Conservation (phyloP, 805 yeast genomes). For the Saccharomycopsis guyanensis region DNA sequence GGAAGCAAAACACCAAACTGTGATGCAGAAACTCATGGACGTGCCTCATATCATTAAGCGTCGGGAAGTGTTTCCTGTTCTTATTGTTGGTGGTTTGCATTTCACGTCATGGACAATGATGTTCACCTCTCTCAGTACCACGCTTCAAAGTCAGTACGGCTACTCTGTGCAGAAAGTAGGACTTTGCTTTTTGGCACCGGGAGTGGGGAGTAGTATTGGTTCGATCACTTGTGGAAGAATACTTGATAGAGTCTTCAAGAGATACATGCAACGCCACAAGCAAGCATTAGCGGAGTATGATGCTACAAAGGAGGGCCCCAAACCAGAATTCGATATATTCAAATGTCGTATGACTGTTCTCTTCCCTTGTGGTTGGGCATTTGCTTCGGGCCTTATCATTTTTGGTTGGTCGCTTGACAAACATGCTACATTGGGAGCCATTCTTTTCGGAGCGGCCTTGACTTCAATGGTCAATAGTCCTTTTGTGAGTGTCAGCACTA, state of each 20-base stretch:
- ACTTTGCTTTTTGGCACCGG: slow-evolving; percentile 65
- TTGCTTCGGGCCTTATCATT: slow-evolving; percentile 34
- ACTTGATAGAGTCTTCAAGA: slow-evolving; percentile 44
- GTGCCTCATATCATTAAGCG: slow-evolving; percentile 21
- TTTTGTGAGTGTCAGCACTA: slow-evolving; percentile 49
- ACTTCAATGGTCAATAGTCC: slow-evolving; percentile 50
- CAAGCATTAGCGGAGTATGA: slow-evolving; percentile 22
- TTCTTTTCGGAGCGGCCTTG: slow-evolving; percentile 47
- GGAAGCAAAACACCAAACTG: slow-evolving; percentile 1
- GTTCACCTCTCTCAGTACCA: slow-evolving; percentile 56
- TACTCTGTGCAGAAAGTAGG: slow-evolving; percentile 56
- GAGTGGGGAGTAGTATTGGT: slow-evolving; percentile 56
- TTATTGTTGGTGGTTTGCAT: slow-evolving; percentile 49
- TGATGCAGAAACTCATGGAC: slow-evolving; percentile 7
- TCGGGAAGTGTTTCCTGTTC: slow-evolving; percentile 5
- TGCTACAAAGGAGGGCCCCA: neutral
- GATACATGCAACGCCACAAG: slow-evolving; percentile 20
- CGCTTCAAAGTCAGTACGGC: slow-evolving; percentile 41
- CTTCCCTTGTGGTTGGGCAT: slow-evolving; percentile 9
- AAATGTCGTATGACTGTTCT: slow-evolving; percentile 11
- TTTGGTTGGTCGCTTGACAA: slow-evolving; percentile 69
- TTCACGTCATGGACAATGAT: slow-evolving; percentile 66
- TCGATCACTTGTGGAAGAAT: slow-evolving; percentile 51
- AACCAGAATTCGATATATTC: slow-evolving; percentile 11
- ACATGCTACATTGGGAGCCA: slow-evolving; percentile 24